Conservation (phyloP, 1,139 yeast species). For the Spathaspora jeffriesii region DNA sequence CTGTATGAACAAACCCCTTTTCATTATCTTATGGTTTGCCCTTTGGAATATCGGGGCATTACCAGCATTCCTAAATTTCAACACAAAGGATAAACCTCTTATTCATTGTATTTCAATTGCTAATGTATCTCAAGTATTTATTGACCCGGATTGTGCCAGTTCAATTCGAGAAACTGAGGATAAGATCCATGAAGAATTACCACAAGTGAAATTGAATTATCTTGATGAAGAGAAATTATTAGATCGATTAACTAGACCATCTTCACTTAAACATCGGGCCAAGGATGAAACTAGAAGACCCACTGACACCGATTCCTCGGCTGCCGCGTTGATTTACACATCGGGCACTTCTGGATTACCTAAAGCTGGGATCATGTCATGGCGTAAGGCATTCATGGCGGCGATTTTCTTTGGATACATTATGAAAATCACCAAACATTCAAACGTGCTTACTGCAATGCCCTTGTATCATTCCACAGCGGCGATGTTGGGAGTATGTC, state of each 20-base stretch:
- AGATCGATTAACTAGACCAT: constrained; percentile 41
- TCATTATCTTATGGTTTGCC: constrained; percentile 79
- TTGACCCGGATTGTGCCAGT: constrained; percentile 69
- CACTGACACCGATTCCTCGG: constrained; percentile 54
- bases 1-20: constrained; percentile 82
- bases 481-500: constrained; percentile 80
- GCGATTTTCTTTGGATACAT: constrained; percentile 69
- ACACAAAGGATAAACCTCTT: constrained; percentile 70
- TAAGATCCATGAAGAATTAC: constrained; percentile 44
- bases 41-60: constrained; percentile 90
- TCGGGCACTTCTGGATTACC: constrained; percentile 97
- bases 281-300: constrained; percentile 58
- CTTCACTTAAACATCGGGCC: constrained; percentile 56
- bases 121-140: constrained; percentile 62
- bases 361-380: constrained; percentile 91
- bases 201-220: constrained; percentile 47
- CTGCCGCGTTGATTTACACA: constrained; percentile 81
- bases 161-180: constrained; percentile 56
- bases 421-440: constrained; percentile 54
- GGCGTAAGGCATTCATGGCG: constrained; percentile 82
- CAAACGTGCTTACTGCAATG: constrained; percentile 87
- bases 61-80: constrained; percentile 87
- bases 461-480: constrained; percentile 97
- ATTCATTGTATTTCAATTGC: constrained; percentile 81
- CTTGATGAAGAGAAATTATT: constrained; percentile 55